A percentile compares a stretch with the other conserved stretches of the same genome.
Evolutionary conservation across 2,329 filamentous ascomycete species (phyloP).

Genomic region (Basipetospora chlamydospora): DNA sequence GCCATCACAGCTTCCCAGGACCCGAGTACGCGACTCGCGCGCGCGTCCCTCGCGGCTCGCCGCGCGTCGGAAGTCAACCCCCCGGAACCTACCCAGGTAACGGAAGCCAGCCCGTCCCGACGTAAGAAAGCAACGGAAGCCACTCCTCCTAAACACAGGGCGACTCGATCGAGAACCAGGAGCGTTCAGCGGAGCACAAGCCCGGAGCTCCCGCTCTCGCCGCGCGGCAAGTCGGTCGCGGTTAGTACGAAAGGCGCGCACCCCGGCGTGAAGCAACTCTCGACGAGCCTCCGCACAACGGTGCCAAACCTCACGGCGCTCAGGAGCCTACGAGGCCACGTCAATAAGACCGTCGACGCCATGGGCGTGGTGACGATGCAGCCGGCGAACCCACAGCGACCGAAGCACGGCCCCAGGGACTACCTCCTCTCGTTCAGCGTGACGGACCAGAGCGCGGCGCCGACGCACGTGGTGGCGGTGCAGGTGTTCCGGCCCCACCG

Average conservation of each 20-base stretch:
- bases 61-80: too few species aligned
- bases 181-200: conserved; percentile 6
- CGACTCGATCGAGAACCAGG: conserved; percentile 7
- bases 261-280: too few species aligned
- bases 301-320: conserved; percentile 39
- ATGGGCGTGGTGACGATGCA: conserved; percentile 38
- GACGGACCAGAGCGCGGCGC: conserved; percentile 39
- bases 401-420: conserved; percentile 42
- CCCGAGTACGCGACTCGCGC: conserved; percentile 5
- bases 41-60: conserved; percentile 3
- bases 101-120: too few species aligned
- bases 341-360: conserved; percentile 35
- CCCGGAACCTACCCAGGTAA: too few species aligned
- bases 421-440: conserved; percentile 44
- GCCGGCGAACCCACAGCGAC: conserved; percentile 35
- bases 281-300: conserved; percentile 29
- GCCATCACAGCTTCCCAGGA: conserved; percentile 1
- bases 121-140: too few species aligned
- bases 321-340: conserved; percentile 33
- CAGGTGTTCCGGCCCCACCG: conserved; percentile 45
- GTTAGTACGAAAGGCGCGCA: too few species aligned
- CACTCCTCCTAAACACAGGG: too few species aligned
- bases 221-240: too few species aligned
- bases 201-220: conserved; percentile 1
- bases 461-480: conserved; percentile 34